Conservation (phyloP, 306 rosid species). For the Castanea crenata region DNA sequence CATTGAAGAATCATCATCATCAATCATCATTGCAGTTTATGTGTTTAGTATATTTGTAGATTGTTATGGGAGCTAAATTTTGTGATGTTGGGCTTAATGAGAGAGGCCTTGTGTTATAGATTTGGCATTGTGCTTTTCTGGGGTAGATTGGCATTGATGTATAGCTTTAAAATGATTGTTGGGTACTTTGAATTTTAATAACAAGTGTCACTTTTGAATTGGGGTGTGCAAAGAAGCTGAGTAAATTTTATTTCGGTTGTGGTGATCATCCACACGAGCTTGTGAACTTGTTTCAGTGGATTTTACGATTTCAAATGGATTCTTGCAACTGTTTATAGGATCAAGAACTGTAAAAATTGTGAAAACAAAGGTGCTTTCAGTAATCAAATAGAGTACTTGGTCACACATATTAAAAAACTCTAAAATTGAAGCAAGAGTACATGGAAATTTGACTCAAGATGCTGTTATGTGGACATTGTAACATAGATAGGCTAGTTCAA, state of each 20-base stretch:
- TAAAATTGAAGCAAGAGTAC: too few relatives aligned
- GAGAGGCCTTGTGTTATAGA: not conserved
- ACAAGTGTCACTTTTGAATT: not conserved
- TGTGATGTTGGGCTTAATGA: not conserved
- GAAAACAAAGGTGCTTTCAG: too few relatives aligned
- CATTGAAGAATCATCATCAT: not conserved
- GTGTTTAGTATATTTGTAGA: not conserved
- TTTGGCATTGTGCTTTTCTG: not conserved
- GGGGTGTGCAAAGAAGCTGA: not conserved
- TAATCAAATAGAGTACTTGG: too few relatives aligned
- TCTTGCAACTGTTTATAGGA: not conserved
- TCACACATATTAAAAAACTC: too few relatives aligned
- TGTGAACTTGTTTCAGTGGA: not conserved
- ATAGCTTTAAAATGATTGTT: not conserved
- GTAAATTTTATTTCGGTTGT: not conserved
- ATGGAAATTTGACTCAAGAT: too few relatives aligned
- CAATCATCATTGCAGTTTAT: not conserved
- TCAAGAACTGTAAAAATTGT: too few relatives aligned
- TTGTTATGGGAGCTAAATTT: not conserved
- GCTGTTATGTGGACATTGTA: too few relatives aligned
- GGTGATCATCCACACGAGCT: not conserved
- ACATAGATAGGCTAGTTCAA: too few relatives aligned
- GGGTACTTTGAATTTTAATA: not conserved
- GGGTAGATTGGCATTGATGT: not conserved
- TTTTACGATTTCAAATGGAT: not conserved